Base-by-base conservation (phyloP, 208 protist species). In the Leishmania amazonensis region DNA sequence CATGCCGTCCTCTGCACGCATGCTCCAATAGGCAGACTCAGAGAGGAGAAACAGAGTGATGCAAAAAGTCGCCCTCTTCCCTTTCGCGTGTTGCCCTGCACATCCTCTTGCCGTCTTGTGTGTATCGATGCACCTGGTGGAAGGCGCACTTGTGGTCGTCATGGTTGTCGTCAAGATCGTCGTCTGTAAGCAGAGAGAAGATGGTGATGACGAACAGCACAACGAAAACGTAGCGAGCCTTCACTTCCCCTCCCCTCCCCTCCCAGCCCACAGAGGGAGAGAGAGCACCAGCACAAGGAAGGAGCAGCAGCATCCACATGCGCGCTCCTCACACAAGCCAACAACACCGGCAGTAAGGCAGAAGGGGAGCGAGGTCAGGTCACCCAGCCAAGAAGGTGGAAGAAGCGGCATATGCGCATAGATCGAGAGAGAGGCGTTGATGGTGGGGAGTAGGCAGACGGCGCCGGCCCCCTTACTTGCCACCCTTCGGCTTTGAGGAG, bases 141-240 rank as follows among this genome's bases (percentile, higher is more conserved):
- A 0, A n/a, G 21, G 67, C 19, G 40, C 40, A 6, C 24, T 47
- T n/a, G 38, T n/a, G 5, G 2, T 49, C 9, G 40, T 72, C 21
- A 17, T 28, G 13, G 64, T n/a, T 5, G 9, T 11, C 8, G 38
- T 70, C 15, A 24, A 24, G 5, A 31, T 24, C 17, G 5, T 72
- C 24, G 45, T 77, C 58, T 40, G 74, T 57, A 58, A 75, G 35
- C 71, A 58, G 45, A 75, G 51, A 77, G 54, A 68, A 57, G 35
- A 64, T 31, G 53, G 45, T 72, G 38, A 53, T 58, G 31, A 17
- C 57, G 62, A 77, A 76, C 47, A 78, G 58, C 38, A 67, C 15
- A 75, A 87, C 35, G 62, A 75, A 38, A 84, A 57, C 19, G 54
- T 35, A 8, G 62, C 2, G 62, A 40, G 17, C 8, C 62, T 7